phyloP scores from a whole-genome alignment of 1,139 yeast genomes.

The Geotrichum candidum region DNA sequence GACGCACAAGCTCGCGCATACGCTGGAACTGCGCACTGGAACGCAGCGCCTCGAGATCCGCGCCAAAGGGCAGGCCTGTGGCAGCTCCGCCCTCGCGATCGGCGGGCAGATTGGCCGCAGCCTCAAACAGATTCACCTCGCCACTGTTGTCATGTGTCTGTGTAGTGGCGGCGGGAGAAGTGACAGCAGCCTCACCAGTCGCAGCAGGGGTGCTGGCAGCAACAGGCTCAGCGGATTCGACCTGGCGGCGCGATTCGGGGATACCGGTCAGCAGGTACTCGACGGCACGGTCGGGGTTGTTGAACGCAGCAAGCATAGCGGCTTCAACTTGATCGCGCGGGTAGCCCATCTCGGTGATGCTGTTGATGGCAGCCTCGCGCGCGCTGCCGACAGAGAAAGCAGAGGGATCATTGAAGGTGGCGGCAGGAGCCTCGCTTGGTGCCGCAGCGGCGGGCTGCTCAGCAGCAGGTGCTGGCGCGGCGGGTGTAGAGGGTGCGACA shows the following conservation, averaged over 20 bases:
- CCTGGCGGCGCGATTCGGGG: constrained; percentile 54
- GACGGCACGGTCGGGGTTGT: constrained; percentile 97
- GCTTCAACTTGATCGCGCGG: constrained; percentile 80
- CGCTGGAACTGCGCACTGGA: constrained; percentile 48
- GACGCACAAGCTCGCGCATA: constrained; percentile 71
- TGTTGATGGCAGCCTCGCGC: constrained; percentile 63
- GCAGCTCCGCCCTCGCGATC: constrained; percentile 29
- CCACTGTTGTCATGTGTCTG: constrained; percentile 36
- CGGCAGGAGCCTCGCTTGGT: constrained; percentile 17
- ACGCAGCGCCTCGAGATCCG: constrained; percentile 33
- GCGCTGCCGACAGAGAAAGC: constrained; percentile 54
- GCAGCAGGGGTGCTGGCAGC: constrained; percentile 29
- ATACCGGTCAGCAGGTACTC: constrained; percentile 89
- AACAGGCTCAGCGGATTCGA: constrained; percentile 26
- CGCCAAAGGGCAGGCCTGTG: constrained; percentile 23
- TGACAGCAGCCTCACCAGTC: constrained; percentile 20
- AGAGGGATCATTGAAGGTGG: constrained; percentile 32
- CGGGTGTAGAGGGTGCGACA: constrained; percentile 24
- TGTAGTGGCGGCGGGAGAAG: constrained; percentile 37
- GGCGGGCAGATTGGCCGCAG: constrained; percentile 60
- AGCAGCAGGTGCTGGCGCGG: constrained; percentile 31
- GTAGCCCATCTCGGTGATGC: constrained; percentile 95
- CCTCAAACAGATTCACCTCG: constrained; percentile 60
- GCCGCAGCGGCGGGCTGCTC: constrained; percentile 30
- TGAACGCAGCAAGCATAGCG: constrained; percentile 92